phyloP scores from a whole-genome alignment of 192 early-diverging fungal genomes.

The Allomyces javanicus region DNA sequence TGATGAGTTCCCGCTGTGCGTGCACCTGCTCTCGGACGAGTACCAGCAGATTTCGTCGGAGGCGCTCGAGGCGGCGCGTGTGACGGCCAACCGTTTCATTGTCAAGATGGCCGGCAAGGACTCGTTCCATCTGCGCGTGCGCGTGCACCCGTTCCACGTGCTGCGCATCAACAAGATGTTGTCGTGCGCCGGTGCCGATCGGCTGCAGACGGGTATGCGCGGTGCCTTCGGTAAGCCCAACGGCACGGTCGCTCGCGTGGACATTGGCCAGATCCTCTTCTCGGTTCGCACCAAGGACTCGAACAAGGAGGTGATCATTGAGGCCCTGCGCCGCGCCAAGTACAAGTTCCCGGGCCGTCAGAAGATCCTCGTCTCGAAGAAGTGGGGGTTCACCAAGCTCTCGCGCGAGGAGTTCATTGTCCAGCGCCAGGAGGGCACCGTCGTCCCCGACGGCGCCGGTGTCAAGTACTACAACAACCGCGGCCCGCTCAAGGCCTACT shows the following conservation, averaged over 20 bases:
- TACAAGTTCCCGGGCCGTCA: conserved; percentile 99
- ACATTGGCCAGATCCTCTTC: conserved; percentile 93
- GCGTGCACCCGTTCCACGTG: conserved; percentile 98
- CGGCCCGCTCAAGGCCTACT: conserved; percentile 46
- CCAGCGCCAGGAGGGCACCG: conserved; percentile 46
- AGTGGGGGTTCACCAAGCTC: conserved; percentile 99
- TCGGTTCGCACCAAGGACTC: conserved; percentile 87
- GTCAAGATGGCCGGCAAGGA: conserved; percentile 92
- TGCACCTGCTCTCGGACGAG: conserved; percentile 93
- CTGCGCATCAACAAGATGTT: conserved; percentile 99
- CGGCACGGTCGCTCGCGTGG: conserved; percentile 86
- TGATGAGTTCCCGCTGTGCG: conserved; percentile 91
- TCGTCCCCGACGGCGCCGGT: conserved; percentile 84
- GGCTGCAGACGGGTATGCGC: conserved; percentile 97
- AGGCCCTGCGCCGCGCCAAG: conserved; percentile 82
- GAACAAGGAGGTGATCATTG: conserved; percentile 83
- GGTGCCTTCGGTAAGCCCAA: conserved; percentile 96
- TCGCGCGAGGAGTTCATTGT: conserved; percentile 73
- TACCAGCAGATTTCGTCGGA: conserved; percentile 97
- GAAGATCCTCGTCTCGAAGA: conserved; percentile 98
- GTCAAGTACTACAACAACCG: conserved; percentile 83
- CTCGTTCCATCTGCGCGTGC: conserved; percentile 96
- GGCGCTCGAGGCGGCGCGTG: conserved; percentile 95
- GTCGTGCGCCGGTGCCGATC: conserved; percentile 97
- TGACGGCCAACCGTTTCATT: conserved; percentile 97